Evolutionary conservation across 2,329 filamentous ascomycete species (phyloP), one percentile per base, ranked within the genome.

Genomic region (Didymella segeticola): DNA sequence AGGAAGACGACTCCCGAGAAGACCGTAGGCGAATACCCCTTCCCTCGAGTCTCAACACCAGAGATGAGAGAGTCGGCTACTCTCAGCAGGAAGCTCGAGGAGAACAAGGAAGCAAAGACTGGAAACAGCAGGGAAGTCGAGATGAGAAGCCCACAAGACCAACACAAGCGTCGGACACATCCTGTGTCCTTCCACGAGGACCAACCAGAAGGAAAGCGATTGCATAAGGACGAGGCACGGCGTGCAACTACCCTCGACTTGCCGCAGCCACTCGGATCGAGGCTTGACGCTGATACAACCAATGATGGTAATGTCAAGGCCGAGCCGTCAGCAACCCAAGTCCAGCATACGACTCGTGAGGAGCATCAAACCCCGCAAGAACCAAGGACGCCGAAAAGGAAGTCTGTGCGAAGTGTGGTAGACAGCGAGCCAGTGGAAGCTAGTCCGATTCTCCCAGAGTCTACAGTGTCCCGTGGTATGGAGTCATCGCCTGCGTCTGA

Each of bases 261-360:
- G 31, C 61, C 68, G 15, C 76, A 75, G 75, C 71, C 70, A 2
- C 76, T 76, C 52, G n/a, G n/a, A n/a, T 62, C 65, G 20, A 51
- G 66, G 45, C 72, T 77, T 67, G 76, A 79, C 56, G 79, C 81
- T 53, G 78, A 75, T 58, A 79, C 73, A 58, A 72, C 79, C 56
- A 73, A 78, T 57, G 69, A 78, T 53, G 72, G 71, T 56, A 79
- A 80, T 62, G 77, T 23, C 23, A 4, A 14, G 12, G 6, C 75
- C 77, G 69, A 71, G 27, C 38, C 43, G 19, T 14, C 42, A 20
- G 27, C 31, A 20, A 14, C 11, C n/a, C 38, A 22, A 25, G 51
- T 27, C 5, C 23, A 34, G n/a, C 11, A 45, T 7, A 25, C 27
- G 7, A 5, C 43, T 23, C 45, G 43, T 7, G 54, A 61, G 38